Evolutionary conservation across 2,329 filamentous ascomycete genomes (phyloP).

Genomic region (Hypoxylon rubiginosum): DNA sequence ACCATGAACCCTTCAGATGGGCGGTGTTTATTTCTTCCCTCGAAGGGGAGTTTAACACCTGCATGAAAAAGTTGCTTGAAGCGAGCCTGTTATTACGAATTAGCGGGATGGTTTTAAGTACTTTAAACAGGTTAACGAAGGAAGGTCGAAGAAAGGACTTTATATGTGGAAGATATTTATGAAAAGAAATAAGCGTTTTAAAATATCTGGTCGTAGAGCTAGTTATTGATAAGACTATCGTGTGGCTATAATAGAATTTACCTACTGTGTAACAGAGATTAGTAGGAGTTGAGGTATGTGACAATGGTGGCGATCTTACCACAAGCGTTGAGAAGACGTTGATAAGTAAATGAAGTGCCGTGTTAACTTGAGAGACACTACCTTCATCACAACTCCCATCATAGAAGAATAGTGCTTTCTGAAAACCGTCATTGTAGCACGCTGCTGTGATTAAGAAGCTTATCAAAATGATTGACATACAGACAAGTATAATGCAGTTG

Average conservation of each 20-base stretch:
- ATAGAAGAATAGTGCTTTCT: conserved; percentile 37
- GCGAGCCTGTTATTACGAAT: conserved; percentile 48
- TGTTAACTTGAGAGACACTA: conserved; percentile 28
- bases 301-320: conserved; percentile 26
- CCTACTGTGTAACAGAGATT: conserved; percentile 15
- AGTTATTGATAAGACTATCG: too few relatives aligned
- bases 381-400: conserved; percentile 34
- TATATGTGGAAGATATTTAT: background rate
- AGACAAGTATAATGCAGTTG: conserved; percentile 38
- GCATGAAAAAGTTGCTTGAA: conserved; percentile 65
- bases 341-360: conserved; percentile 40
- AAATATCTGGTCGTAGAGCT: too few relatives aligned
- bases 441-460: conserved; percentile 25
- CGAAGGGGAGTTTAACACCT: conserved; percentile 62
- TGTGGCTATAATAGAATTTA: background rate
- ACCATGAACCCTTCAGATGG: conserved; percentile 57
- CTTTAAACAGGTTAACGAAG: too few relatives aligned
- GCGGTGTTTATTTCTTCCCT: conserved; percentile 61
- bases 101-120: background rate
- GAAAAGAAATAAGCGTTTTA: too few relatives aligned
- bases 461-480: conserved; percentile 32
- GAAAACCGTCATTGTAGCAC: conserved; percentile 15
- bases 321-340: conserved; percentile 43
- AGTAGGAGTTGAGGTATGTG: background rate
- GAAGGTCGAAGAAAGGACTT: background rate